Evolutionary conservation across 139 green algal genomes (phyloP).

Genomic region (Parachlorella kessleri): DNA sequence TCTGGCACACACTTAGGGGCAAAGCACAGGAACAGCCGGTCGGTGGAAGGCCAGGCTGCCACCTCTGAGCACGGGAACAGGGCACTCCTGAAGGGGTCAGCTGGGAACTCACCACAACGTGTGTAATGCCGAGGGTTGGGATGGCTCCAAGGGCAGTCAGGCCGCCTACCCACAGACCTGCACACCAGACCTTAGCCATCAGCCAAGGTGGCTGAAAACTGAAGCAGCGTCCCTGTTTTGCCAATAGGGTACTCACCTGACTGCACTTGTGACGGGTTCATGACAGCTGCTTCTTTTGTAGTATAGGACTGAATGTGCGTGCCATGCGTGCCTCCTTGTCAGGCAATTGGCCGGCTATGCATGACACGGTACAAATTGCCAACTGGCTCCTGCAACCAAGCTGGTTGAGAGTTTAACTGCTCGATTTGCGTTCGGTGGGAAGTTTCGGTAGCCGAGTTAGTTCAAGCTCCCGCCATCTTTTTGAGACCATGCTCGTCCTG

Average conservation of each 20-base stretch:
- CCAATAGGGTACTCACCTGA: neutral
- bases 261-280: no score
- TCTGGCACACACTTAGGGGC: neutral
- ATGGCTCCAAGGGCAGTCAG: constrained; percentile 41
- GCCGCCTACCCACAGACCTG: constrained; percentile 54
- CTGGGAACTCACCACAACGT: constrained; percentile 53
- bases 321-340: no score
- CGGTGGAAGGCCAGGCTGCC: neutral
- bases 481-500: no score
- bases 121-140: constrained; percentile 48
- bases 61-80: neutral
- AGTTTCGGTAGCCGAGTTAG: no score
- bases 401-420: neutral
- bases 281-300: no score
- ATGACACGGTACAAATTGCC: no score
- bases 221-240: neutral
- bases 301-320: no score
- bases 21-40: neutral
- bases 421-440: no score
- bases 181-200: no score
- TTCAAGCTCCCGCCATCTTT: no score
- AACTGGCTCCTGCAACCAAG: neutral
- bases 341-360: no score
- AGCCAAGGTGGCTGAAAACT: no score
- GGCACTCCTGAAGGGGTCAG: neutral